Conservation (phyloP, 2,329 filamentous ascomycete species). For the Pyrenophora tritici-repentis region DNA sequence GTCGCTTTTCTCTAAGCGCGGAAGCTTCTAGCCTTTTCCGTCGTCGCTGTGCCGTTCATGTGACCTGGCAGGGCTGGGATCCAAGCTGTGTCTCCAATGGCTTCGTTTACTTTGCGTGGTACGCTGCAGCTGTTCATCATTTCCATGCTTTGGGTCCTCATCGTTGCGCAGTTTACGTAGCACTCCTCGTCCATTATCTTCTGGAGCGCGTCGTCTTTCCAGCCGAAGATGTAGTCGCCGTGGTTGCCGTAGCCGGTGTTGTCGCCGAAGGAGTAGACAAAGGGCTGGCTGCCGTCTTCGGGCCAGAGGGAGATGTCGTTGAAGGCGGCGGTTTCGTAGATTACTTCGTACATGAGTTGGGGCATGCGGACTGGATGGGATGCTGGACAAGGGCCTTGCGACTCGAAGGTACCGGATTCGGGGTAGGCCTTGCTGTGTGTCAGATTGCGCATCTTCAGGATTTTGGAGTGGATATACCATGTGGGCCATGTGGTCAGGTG, state of each 20-base stretch:
- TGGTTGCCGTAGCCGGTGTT: conserved; percentile 55
- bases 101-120: conserved; percentile 53
- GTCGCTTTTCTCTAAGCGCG: too few relatives aligned
- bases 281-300: conserved; percentile 39
- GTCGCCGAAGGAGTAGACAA: conserved; percentile 43
- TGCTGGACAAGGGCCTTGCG: conserved; percentile 56
- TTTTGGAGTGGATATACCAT: conserved; percentile 14
- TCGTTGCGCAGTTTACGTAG: conserved; percentile 47
- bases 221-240: conserved; percentile 60
- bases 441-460: neutral
- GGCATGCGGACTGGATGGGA: conserved; percentile 50
- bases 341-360: conserved; percentile 36
- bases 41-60: too few relatives aligned
- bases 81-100: conserved; percentile 49
- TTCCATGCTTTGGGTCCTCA: conserved; percentile 54
- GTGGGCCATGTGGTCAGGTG: conserved; percentile 31
- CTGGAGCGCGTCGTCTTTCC: conserved; percentile 57
- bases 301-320: conserved; percentile 30
- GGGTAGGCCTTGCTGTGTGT: conserved; percentile 19
- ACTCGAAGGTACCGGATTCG: conserved; percentile 29
- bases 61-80: conserved; percentile 2
- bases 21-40: too few relatives aligned
- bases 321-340: conserved; percentile 46
- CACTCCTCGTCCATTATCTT: conserved; percentile 45
- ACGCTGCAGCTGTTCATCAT: conserved; percentile 56